Percentiles rank a stretch among this genome's conserved stretches.
Evolutionary conservation across 139 green algal species (phyloP).

Genomic region (Zygnema cylindricum): DNA sequence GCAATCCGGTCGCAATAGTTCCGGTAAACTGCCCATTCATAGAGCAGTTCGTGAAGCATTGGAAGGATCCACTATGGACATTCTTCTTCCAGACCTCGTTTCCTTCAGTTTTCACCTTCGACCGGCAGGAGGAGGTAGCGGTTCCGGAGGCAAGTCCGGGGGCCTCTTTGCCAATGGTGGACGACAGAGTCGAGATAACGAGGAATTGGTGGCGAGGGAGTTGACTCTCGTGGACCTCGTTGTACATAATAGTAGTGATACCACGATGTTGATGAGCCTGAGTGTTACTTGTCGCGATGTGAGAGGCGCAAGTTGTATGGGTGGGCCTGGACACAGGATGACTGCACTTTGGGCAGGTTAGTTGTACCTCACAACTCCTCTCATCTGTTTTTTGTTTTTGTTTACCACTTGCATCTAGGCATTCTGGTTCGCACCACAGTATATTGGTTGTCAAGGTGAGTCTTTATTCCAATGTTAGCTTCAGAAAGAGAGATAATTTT

Average conservation of each 20-base stretch:
- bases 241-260: slow-evolving; percentile 41
- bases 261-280: slow-evolving; percentile 18
- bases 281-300: slow-evolving; percentile 54
- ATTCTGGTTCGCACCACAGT: background rate
- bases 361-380: too few relatives aligned
- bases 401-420: background rate
- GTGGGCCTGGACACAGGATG: slow-evolving; percentile 4
- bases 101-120: slow-evolving; percentile 38
- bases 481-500: slow-evolving; percentile 12
- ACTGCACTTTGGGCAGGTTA: slow-evolving; percentile 52
- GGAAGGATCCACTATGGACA: slow-evolving; percentile 16
- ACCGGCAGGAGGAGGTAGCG: background rate
- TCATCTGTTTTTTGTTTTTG: background rate
- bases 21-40: slow-evolving; percentile 28
- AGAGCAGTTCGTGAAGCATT: slow-evolving; percentile 44
- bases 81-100: slow-evolving; percentile 51
- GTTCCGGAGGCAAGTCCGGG: background rate
- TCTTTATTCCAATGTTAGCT: too few relatives aligned
- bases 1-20: slow-evolving; percentile 42
- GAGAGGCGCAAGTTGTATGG: slow-evolving; percentile 42
- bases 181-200: background rate
- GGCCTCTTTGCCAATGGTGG: too few relatives aligned
- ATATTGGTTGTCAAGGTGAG: background rate
- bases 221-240: slow-evolving; percentile 44
- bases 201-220: slow-evolving; percentile 38